These are phyloP conservation scores for Colletotrichum horii DNA, from an alignment of 2,329 filamentous ascomycete species.

Conservation along the genomic window DNA sequence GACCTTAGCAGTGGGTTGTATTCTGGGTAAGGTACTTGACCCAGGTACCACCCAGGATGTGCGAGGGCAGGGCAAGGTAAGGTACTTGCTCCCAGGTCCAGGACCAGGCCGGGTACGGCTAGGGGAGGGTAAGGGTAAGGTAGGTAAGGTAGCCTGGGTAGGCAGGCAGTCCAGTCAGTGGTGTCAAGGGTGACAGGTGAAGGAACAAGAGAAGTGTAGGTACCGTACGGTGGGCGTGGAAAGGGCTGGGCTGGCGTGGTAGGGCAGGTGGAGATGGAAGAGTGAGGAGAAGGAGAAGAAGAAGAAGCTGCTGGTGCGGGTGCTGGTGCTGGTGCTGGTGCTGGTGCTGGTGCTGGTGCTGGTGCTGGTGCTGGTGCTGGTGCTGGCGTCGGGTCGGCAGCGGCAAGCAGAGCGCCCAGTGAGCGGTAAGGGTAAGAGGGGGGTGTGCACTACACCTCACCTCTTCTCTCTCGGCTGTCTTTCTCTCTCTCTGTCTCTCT, in stretches of 20 bases:
- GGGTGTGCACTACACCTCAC: background rate
- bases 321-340: background rate
- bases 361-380: background rate
- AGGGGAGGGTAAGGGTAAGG: background rate
- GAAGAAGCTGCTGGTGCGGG: background rate
- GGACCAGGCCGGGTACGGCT: background rate
- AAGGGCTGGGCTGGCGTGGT: background rate
- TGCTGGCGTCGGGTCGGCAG: background rate
- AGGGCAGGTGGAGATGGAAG: background rate
- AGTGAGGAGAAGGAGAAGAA: background rate
- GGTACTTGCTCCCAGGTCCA: background rate
- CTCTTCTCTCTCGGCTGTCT: background rate
- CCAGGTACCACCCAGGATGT: background rate
- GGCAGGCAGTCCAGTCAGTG: background rate
- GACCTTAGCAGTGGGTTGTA: background rate
- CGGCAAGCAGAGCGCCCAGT: background rate
- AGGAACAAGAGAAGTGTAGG: background rate
- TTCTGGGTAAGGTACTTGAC: constrained; percentile 6
- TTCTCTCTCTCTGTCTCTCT: background rate
- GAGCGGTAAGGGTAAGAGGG: background rate
- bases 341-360: background rate
- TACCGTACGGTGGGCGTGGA: background rate
- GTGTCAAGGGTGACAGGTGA: background rate
- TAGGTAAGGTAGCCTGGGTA: background rate
- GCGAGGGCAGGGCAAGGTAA: background rate